Conservation (phyloP, 306 rosid genomes). For the Sechiopsis laciniata region DNA sequence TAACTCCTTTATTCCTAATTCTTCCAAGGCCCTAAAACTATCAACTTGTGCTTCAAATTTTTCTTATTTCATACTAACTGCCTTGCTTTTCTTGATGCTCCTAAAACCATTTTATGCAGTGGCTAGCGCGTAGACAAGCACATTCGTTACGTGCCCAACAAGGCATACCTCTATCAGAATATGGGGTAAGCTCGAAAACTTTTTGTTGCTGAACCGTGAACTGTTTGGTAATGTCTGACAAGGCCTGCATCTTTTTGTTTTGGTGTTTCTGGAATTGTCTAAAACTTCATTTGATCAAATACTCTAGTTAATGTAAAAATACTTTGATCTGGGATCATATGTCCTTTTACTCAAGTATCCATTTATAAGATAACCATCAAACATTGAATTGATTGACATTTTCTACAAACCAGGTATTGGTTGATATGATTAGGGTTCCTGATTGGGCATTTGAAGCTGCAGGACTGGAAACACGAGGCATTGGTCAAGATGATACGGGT, state of each 20-base stretch:
- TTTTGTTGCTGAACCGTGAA: not conserved
- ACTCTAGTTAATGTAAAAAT: not conserved
- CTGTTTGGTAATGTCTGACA: conserved; percentile 45
- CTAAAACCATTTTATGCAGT: conserved; percentile 35
- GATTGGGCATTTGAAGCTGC: conserved; percentile 99
- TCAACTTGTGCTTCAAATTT: not conserved
- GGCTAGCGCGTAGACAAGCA: conserved; percentile 90
- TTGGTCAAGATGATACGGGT: conserved; percentile 84
- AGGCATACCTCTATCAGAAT: conserved; percentile 89
- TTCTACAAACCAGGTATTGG: conserved; percentile 48
- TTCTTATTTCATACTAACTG: not conserved
- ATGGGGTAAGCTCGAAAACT: conserved; percentile 52
- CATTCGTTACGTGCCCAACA: conserved; percentile 89
- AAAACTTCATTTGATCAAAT: not conserved
- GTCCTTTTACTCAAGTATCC: not conserved
- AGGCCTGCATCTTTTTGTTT: conserved; percentile 48
- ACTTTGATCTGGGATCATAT: not conserved
- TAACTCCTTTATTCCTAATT: no score
- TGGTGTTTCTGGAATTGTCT: not conserved
- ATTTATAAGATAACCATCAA: not conserved
- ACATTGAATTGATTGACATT: not conserved
- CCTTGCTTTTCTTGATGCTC: not conserved
- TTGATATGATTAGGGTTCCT: conserved; percentile 96
- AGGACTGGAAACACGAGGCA: conserved; percentile 84
- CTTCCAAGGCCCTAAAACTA: no score